These are phyloP conservation scores for Pythium sp. DNA, from an alignment of 352 stramenopile genomes.

Conservation along the genomic window DNA sequence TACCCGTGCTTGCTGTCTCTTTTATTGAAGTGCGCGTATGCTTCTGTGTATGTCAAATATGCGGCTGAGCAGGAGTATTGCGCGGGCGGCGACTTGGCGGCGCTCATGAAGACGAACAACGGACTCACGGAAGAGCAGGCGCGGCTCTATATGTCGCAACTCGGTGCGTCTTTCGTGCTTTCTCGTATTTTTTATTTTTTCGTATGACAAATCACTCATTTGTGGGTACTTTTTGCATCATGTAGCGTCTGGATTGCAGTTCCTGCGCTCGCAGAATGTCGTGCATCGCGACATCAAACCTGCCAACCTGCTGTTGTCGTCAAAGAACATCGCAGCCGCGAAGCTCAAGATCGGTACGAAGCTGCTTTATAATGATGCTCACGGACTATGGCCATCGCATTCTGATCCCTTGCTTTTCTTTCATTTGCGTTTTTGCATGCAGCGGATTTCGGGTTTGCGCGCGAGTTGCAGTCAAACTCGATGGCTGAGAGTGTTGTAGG, in stretches of 20 bases:
- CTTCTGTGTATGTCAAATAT: background rate
- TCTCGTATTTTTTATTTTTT: background rate
- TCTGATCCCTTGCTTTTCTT: background rate
- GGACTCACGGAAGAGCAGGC: slow-evolving; percentile 62
- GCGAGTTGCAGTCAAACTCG: slow-evolving; percentile 62
- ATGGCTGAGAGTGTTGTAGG: slow-evolving; percentile 80
- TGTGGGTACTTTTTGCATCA: background rate
- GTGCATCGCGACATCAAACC: slow-evolving; percentile 79
- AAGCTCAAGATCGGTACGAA: slow-evolving; percentile 76
- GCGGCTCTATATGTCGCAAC: slow-evolving; percentile 76
- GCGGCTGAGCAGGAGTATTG: slow-evolving; percentile 60
- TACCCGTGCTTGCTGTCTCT: slow-evolving; percentile 3
- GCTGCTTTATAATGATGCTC: background rate
- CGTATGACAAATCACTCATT: background rate
- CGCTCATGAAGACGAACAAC: slow-evolving; percentile 65
- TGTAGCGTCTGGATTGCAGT: slow-evolving; percentile 64
- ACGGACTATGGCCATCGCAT: background rate
- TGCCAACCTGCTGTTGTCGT: slow-evolving; percentile 71
- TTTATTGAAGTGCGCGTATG: background rate
- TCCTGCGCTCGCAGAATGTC: slow-evolving; percentile 72
- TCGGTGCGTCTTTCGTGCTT: slow-evolving; percentile 35
- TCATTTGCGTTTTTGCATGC: background rate
- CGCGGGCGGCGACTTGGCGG: slow-evolving; percentile 66
- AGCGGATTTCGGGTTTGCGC: slow-evolving; percentile 78
- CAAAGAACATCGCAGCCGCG: slow-evolving; percentile 52